These are phyloP conservation scores for Medicago lupulina DNA, from an alignment of 306 rosid species.

Conservation along the genomic window DNA sequence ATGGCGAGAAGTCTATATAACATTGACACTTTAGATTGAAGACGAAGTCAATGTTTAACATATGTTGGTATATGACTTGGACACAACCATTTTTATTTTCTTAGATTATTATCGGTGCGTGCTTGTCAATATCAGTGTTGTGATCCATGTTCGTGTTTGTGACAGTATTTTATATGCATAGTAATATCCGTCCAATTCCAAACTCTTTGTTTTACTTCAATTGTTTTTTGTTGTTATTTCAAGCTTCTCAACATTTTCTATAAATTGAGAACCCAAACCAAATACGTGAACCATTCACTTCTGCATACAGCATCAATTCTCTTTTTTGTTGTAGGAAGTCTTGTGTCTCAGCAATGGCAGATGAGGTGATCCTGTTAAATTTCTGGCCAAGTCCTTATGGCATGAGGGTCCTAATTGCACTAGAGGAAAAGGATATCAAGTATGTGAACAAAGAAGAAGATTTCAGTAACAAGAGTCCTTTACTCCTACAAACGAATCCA, in stretches of 20 bases:
- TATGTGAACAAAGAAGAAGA: constrained; percentile 44
- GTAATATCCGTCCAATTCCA: background rate
- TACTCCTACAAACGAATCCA: constrained; percentile 45
- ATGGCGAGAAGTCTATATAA: too few species aligned
- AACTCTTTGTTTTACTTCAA: background rate
- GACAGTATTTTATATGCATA: background rate
- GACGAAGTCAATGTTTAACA: too few species aligned
- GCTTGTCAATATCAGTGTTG: too few species aligned
- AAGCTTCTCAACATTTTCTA: constrained; percentile 15
- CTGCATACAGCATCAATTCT: background rate
- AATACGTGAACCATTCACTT: background rate
- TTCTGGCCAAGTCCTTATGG: constrained; percentile 48
- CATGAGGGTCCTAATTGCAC: constrained; percentile 42
- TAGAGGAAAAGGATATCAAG: constrained; percentile 46
- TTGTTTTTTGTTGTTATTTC: constrained; percentile 15
- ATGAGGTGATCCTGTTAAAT: constrained; percentile 49
- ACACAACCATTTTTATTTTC: too few species aligned
- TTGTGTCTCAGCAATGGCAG: constrained; percentile 41
- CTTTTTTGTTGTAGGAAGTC: background rate
- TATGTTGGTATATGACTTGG: too few species aligned
- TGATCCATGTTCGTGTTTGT: too few species aligned
- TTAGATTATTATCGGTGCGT: too few species aligned
- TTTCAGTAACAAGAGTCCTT: constrained; percentile 39
- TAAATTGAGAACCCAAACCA: background rate
- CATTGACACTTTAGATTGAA: too few species aligned